phyloP scores from a whole-genome alignment of 305 asterid species.

The Solanum hybrid region DNA sequence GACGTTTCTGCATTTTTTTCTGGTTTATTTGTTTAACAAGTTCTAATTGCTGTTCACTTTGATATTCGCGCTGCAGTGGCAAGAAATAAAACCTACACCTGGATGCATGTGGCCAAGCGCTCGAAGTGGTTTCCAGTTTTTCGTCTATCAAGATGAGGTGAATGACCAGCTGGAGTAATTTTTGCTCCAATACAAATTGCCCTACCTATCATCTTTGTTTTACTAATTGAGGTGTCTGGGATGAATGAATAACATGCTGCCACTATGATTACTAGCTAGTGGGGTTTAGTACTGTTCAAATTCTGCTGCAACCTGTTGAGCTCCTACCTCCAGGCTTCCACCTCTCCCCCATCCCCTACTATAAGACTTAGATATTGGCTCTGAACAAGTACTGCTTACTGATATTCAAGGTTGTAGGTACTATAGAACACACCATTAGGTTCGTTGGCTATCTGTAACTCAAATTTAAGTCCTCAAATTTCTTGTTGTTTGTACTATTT shows the following conservation, averaged over 20 bases:
- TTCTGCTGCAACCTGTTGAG: not conserved
- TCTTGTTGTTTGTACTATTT: not conserved
- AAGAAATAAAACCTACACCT: slow-evolving; percentile 83
- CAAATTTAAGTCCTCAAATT: not conserved
- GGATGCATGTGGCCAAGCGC: slow-evolving; percentile 97
- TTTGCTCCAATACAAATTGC: not conserved
- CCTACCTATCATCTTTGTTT: slow-evolving; percentile 3
- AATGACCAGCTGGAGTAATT: slow-evolving; percentile 9
- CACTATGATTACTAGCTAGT: not conserved
- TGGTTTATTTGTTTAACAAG: not conserved
- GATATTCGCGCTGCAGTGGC: slow-evolving; percentile 59
- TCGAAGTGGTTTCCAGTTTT: slow-evolving; percentile 92
- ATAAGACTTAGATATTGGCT: not conserved
- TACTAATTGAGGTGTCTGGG: not conserved
- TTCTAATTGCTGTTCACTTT: not conserved
- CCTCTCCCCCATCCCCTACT: not conserved
- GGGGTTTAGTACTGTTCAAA: not conserved
- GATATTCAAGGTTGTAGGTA: not conserved
- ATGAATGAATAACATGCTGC: not conserved
- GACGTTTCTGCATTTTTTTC: not conserved
- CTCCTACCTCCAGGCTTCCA: not conserved
- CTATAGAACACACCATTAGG: not conserved
- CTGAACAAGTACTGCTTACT: not conserved
- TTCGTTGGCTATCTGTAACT: not conserved
- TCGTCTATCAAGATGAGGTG: slow-evolving; percentile 86